Percentiles rank a stretch among this genome's conserved stretches.
phyloP scores from a whole-genome alignment of 1,284 basidiomycete genomes.

The Fomitopsis schrenkii region DNA sequence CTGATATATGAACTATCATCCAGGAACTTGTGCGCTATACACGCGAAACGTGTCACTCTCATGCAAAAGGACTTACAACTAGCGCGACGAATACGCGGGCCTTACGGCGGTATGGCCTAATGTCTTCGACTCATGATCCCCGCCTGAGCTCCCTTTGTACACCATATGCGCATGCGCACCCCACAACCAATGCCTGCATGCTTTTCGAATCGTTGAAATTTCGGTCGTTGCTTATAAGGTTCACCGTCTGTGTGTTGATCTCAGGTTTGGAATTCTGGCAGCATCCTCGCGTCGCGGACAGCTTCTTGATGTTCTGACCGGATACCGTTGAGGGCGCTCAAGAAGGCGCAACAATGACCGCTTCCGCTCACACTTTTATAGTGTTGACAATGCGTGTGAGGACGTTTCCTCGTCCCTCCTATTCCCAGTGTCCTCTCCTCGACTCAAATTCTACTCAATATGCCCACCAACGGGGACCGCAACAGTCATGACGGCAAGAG shows the following conservation, averaged over 20 bases:
- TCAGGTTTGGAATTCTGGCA: no score
- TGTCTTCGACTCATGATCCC: background rate
- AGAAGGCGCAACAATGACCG: no score
- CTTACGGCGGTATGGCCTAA: constrained; percentile 50
- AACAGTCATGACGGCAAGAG: no score
- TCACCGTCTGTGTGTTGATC: background rate
- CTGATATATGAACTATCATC: background rate
- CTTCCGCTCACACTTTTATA: no score
- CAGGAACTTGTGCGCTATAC: constrained; percentile 93
- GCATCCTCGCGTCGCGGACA: no score
- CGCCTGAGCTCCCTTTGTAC: background rate
- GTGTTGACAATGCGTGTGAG: no score
- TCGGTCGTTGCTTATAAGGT: background rate
- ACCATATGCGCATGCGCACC: background rate
- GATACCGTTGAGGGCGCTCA: no score
- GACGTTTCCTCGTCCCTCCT: no score
- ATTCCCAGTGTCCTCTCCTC: no score
- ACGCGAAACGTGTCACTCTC: constrained; percentile 97
- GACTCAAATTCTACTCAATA: no score
- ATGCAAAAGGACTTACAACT: constrained; percentile 98
- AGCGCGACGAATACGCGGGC: constrained; percentile 89
- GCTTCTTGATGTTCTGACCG: no score
- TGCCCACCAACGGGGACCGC: no score
- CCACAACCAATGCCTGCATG: background rate
- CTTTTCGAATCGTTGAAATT: background rate